Base-by-base conservation (phyloP, 2,329 filamentous ascomycete genomes). In the Claviceps citrina region DNA sequence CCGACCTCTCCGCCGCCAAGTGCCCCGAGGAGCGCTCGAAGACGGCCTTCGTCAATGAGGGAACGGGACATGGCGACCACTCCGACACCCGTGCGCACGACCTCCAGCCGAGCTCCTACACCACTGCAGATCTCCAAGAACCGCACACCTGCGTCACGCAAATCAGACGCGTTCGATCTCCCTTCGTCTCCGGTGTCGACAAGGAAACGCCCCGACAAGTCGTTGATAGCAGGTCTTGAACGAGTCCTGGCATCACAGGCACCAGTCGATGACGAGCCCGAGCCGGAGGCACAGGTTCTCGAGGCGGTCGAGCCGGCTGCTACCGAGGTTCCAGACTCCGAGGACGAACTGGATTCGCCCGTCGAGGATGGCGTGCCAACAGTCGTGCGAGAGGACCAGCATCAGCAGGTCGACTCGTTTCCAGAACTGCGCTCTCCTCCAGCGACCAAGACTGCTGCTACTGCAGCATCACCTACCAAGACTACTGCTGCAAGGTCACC, bases 181-280 rank as follows among this genome's bases (percentile, higher is more conserved):
- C 40, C 43, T 9, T 42, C 43, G 3, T 44, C 43, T 12, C 43
- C 43, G n/a, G 19, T 28, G n/a, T 19, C 36, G 16, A 8, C 31
- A 3, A 31, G 16, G 18, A 24, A 22, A n/a, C 12, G 12, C 3
- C 20, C 10, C 13, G 16, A 22, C 10, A 30, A 7, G 36, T 13
- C 30, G 19, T 28, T 18, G 18, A 16, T 18, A 25, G 18, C 28
- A 37, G 22, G 16, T 12, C 12, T 19, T 3, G 28, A 25, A 12
- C 18, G 15, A 7, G 25, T 9, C 15, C 5, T 18, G 22, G n/a
- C 25, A 25, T 10, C 22, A 10, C 7, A 27, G 33, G 13, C 18
- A 24, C 19, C 27, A 19, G 15, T 30, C 31, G 28, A 22, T 19
- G n/a, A 27, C 10, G 13, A 32, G n/a, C 30, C 15, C 13, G 12